Percentiles rank a stretch among this genome's conserved stretches.
Evolutionary conservation across 2,329 filamentous ascomycete genomes (phyloP).

Genomic region (Rutstroemia sydowiana): DNA sequence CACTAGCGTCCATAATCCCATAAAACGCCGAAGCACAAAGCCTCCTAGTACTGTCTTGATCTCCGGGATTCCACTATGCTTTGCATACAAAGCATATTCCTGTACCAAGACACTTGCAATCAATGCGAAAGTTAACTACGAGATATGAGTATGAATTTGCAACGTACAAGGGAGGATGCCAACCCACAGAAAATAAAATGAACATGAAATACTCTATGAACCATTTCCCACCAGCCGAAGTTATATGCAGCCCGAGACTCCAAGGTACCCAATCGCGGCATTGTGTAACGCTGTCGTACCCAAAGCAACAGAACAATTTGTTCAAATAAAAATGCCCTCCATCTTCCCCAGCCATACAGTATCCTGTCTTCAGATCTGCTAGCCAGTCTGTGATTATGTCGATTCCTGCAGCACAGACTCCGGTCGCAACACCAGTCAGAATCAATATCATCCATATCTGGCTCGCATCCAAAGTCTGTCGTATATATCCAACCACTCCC

Average conservation of each 20-base stretch:
- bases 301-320: constrained; percentile 86
- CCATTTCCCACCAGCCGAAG: constrained; percentile 63
- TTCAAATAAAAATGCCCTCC: constrained; percentile 89
- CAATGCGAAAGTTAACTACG: constrained; percentile 66
- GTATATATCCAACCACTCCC: constrained; percentile 65
- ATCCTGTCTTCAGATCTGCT: constrained; percentile 83
- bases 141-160: background rate
- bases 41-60: constrained; percentile 95
- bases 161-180: background rate
- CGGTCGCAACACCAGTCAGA: constrained; percentile 75
- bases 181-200: constrained; percentile 68
- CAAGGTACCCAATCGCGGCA: constrained; percentile 85
- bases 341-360: constrained; percentile 68
- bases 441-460: constrained; percentile 90
- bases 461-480: constrained; percentile 70
- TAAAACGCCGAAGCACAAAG: constrained; percentile 82
- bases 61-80: constrained; percentile 93
- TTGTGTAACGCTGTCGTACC: constrained; percentile 73
- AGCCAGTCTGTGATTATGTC: constrained; percentile 91
- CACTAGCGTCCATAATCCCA: constrained; percentile 80
- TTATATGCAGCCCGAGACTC: constrained; percentile 65
- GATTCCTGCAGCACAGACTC: constrained; percentile 78
- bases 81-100: constrained; percentile 79
- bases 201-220: constrained; percentile 85
- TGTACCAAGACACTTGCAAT: constrained; percentile 73